These are phyloP conservation scores for Tolypocladium guangdongense DNA, from an alignment of 2,329 filamentous ascomycete species.

Conservation along the genomic window DNA sequence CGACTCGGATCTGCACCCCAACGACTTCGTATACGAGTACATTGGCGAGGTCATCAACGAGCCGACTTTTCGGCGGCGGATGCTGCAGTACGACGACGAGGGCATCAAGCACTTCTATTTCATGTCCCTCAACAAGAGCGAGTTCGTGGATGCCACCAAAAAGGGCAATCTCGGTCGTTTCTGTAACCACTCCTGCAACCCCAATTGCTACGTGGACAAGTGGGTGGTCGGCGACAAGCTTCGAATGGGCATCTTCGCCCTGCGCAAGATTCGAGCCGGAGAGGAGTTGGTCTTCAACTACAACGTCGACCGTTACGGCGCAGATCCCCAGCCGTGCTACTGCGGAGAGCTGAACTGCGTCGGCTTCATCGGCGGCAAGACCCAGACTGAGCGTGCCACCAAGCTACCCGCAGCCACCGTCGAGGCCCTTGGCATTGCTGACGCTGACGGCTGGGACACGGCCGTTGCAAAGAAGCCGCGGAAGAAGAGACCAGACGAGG, in stretches of 20 bases:
- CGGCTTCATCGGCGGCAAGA: conserved; percentile 94
- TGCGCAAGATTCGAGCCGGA: conserved; percentile 71
- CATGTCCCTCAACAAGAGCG: conserved; percentile 93
- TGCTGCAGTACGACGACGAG: conserved; percentile 87
- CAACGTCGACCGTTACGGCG: conserved; percentile 96
- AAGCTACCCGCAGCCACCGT: conserved; percentile 84
- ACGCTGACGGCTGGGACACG: conserved; percentile 85
- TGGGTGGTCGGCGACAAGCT: conserved; percentile 97
- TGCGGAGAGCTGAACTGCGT: conserved; percentile 91
- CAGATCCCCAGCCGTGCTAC: conserved; percentile 93
- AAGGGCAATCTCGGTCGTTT: conserved; percentile 93
- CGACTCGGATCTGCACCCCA: conserved; percentile 61
- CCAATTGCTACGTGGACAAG: conserved; percentile 98
- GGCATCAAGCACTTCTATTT: conserved; percentile 99
- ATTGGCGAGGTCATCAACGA: conserved; percentile 98
- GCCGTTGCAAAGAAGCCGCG: conserved; percentile 79
- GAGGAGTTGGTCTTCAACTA: conserved; percentile 99
- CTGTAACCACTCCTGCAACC: conserved; percentile 98
- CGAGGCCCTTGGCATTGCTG: conserved; percentile 91
- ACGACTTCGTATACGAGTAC: conserved; percentile 97
- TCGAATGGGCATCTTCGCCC: conserved; percentile 96
- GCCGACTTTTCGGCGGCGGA: conserved; percentile 74
- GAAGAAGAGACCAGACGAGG: conserved; percentile 84
- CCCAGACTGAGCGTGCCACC: conserved; percentile 88
- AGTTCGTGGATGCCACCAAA: conserved; percentile 96